These are phyloP conservation scores for Xylariaceae sp. DNA, from an alignment of 2,329 filamentous ascomycete species.

Conservation along the genomic window DNA sequence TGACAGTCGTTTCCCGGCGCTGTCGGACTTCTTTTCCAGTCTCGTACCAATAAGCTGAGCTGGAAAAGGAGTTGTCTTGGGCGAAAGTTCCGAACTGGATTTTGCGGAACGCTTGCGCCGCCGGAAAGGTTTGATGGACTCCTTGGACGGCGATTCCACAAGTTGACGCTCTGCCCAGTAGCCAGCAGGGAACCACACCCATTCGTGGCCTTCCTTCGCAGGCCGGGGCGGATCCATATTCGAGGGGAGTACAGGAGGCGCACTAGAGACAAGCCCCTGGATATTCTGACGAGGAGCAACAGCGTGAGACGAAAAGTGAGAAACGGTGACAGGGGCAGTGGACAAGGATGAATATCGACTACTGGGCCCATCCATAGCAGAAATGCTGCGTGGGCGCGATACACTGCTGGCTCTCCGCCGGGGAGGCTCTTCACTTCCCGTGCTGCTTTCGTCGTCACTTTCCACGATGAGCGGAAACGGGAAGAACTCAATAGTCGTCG, in stretches of 20 bases:
- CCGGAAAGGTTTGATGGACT: constrained; percentile 34
- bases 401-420: constrained; percentile 16
- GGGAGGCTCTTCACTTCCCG: constrained; percentile 17
- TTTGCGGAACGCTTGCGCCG: constrained; percentile 35
- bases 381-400: constrained; percentile 25
- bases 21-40: constrained; percentile 1
- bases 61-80: constrained; percentile 1
- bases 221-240: constrained; percentile 49
- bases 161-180: constrained; percentile 57
- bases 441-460: constrained; percentile 15
- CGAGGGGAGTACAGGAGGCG: constrained; percentile 11
- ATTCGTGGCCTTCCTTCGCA: constrained; percentile 50
- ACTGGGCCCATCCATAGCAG: constrained; percentile 26
- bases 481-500: constrained; percentile 7
- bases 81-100: constrained; percentile 19
- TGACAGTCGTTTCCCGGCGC: not conserved
- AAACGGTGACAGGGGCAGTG: constrained; percentile 8
- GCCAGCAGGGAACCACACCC: constrained; percentile 58
- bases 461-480: constrained; percentile 5
- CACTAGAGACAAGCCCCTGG: too few species aligned
- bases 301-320: constrained; percentile 3
- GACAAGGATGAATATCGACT: constrained; percentile 20
- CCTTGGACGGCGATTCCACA: constrained; percentile 24
- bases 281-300: constrained; percentile 10
- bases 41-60: not conserved